Evolutionary conservation across 2,329 filamentous ascomycete species (phyloP), one percentile per base, ranked within the genome.

Genomic region (Aspergillus carbonarius): DNA sequence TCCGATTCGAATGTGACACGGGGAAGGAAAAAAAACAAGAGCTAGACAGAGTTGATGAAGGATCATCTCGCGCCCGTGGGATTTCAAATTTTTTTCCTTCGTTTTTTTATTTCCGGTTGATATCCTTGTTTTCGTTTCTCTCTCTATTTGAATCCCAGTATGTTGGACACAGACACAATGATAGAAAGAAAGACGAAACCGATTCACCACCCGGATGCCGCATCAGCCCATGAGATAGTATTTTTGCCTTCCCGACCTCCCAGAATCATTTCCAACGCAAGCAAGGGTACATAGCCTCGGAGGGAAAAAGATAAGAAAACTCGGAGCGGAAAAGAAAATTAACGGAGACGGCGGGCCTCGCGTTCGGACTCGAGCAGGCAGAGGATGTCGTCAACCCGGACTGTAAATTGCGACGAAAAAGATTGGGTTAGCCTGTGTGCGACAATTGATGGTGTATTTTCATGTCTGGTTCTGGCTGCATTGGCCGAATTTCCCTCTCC

Each of bases 361-460:
- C 95, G 92, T 85, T 99, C 95, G 78, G 95, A 99, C 85, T 99
- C 95, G 85, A 99, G 93, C 76, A 99, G 87, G 90, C 93, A 97
- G 75, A 99, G 92, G 78, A 99, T 99, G 82, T 99, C 95, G 83
- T 99, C 92, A 77, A 87, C 85, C 70, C 81, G 81, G 74, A 88
- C 85, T 87, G 74, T 71, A 23, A 5, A 61, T 42, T 18, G 27
- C 42, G 58, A 47, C 50, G 35, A 39, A 56, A 59, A 50, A 58
- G 4, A 54, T 63, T 55, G n/a, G 12, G 66, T 70, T 64, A 65
- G 61, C 65, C 56, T 37, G 47, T 47, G 23, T 30, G 44, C 25
- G n/a, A 48, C 27, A 20, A 9, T 8, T 32, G 44, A 25, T 18
- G 15, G 17, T n/a, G 15, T 3, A 23, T 23, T 17, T 15, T n/a